Percentiles rank a stretch among this genome's conserved stretches.
These are phyloP conservation scores for Dacryopinax spathularia DNA, from an alignment of 768 basidiomycete species.

Conservation along the genomic window DNA sequence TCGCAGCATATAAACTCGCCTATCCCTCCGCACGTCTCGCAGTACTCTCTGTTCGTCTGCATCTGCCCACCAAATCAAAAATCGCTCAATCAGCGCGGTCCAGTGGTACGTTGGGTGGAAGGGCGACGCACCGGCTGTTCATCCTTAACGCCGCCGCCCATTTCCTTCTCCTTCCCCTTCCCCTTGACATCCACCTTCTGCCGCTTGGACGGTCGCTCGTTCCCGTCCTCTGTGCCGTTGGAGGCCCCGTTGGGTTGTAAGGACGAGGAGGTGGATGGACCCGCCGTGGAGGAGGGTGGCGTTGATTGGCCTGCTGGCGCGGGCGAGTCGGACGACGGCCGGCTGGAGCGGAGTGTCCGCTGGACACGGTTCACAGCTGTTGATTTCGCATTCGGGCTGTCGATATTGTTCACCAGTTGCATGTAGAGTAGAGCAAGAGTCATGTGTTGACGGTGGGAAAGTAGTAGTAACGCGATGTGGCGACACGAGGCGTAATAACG, in stretches of 20 bases:
- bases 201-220: neutral
- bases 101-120: neutral
- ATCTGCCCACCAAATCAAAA: neutral
- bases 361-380: neutral
- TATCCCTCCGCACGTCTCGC: conserved; percentile 29
- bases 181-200: neutral
- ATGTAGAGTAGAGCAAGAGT: too few species aligned
- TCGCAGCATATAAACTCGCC: conserved; percentile 93
- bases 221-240: neutral
- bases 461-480: neutral
- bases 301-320: neutral
- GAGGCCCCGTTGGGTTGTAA: neutral
- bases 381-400: neutral
- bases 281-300: neutral
- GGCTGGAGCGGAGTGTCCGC: neutral
- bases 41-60: conserved; percentile 32
- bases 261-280: neutral
- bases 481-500: neutral
- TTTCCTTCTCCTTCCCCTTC: neutral
- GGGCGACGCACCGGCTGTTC: neutral
- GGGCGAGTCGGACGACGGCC: neutral
- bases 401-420: neutral
- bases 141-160: too few species aligned
- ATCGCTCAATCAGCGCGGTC: neutral
- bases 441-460: neutral